Base-by-base conservation (phyloP, 1,284 basidiomycete species). In the Inonotus obliquus region DNA sequence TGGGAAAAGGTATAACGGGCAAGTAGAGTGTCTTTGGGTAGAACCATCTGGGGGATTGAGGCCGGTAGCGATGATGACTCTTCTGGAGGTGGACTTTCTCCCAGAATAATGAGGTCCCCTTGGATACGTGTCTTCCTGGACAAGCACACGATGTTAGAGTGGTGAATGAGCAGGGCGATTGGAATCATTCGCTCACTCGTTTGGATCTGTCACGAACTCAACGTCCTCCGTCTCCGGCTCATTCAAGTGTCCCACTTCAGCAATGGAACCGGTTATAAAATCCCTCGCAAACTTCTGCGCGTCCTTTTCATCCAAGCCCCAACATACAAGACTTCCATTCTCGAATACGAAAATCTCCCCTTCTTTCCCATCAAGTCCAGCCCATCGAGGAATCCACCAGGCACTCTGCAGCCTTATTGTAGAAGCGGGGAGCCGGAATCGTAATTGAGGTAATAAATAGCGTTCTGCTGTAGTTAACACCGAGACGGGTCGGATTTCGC, bases 1-100 rank as follows among this genome's bases (percentile, higher is more conserved):
- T 96, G 91, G 0, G 92, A 94, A 72, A 89, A 92, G 2, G 94
- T 88, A 71, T 96, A 96, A 35, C 94, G 87, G 1, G 88, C 91
- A 1, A 94, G 78, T 1, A 95, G 77, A 0, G 90, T 89, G 48
- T 86, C 81, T 44, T 72, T 70, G 1, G 88, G 87, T 47, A 71
- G 65, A 14, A 65, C 57, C 32, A 88, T 75, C 0, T 71, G 71
- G 14, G 70, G 70, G 35, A 73, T 73, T 68, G 82, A 81, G 1
- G 80, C 72, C 1, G 80, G 78, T 17, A 85, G 72, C 1, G 76
- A 74, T 19, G 74, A 67, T 0, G 81, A 81, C 68, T 75, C 61
- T 71, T 77, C 72, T 41, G 79, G 75, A 17, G 81, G 76, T 1
- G 85, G 78, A 19, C 81, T 82, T 56, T 83, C 79, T 2, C 93